Base-by-base conservation (phyloP, 495 filamentous ascomycete genomes). In the Aspergillus nidulans region DNA sequence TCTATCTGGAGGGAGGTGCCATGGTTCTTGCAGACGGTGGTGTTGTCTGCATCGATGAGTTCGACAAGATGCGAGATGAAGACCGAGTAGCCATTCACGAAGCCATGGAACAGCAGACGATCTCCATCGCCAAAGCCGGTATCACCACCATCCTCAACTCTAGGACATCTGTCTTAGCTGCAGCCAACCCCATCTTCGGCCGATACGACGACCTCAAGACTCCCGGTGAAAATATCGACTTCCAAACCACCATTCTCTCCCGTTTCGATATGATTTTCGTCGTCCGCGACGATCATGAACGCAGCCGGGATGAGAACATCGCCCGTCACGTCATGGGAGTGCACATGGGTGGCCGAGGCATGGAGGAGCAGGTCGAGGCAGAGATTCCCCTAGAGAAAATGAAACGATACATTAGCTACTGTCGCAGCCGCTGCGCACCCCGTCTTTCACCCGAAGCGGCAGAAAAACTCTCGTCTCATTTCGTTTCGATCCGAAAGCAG, bases 231-330 rank as follows among this genome's bases (percentile, higher is more conserved):
- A 99, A 99, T 66, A 99, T 99, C 61, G 95, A 99, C 68, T 99
- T 99, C 76, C 95, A 99, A 66, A 99, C 95, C 2, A 99, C 95
- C 18, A 97, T 99, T 67, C 70, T 99, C 47, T 97, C 94, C 1
- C 87, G 95, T 75, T 99, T 99, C 74, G 95, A 99, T 73, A 96
- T 99, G 91, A 97, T 99, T 63, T 99, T 97, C 78, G 95, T 99
- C 59, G 92, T 99, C 43, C 89, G 89, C 30, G 95, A 99, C 63
- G 91, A 95, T 51, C 95, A 99, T 70, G 89, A 95, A 46, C 84
- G 89, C 38, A 84, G 78, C 38, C 85, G 91, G 61, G 95, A 99
- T 70, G 92, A 97, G 74, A 85, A 80, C 1, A 97, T 99, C 48
- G 95, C 95, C 12, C 89, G 87, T 48, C 94, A 97, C 79, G 92